Base-by-base conservation (phyloP, 306 rosid species). In the Bauhinia variegata region DNA sequence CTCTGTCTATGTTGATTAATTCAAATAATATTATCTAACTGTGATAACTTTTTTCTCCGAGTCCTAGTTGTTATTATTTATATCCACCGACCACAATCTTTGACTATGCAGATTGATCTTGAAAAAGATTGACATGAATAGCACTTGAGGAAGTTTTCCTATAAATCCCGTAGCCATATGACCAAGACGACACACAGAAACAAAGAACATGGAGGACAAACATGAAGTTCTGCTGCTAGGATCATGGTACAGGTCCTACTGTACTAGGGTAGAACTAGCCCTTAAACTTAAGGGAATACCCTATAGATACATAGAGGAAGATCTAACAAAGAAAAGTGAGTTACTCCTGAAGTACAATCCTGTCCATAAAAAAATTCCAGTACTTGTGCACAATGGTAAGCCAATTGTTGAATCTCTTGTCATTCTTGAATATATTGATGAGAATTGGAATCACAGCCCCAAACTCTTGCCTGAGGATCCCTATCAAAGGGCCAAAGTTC, bases 201-300 rank as follows among this genome's bases (percentile, higher is more conserved):
- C 13, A 2, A 17, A 28, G 13, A 31, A 5, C 51, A 60, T 71
- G 76, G 76, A 49, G 37, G 32, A 44, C 8, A 14, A 60, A 36
- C 6, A 23, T 15, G 76, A 71, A 61, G 68, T 60, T n/a, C 23
- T 71, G 41, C 60, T 71, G 17, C 38, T 60, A 30, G 76, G 69
- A 34, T 8, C 36, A 61, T 52, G 69, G 76, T 7, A 17, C 3
- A 61, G 54, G 11, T 4, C 77, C 5, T 0, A 2, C 4, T n/a
- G 68, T 19, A 34, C 32, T 3, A 72, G 77, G 44, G 70, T 72
- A 10, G 56, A 16, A 16, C 1, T 62, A 31, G 69, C 77, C 41
- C 77, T 72, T 30, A 62, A 72, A 61, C 55, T 61, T 11, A 72
- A 72, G 63, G 77, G 76, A 63, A 72, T 72, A 52, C 63, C 77